Evolutionary conservation across 2,329 filamentous ascomycete genomes (phyloP).

Genomic region (Xylaria sp.): DNA sequence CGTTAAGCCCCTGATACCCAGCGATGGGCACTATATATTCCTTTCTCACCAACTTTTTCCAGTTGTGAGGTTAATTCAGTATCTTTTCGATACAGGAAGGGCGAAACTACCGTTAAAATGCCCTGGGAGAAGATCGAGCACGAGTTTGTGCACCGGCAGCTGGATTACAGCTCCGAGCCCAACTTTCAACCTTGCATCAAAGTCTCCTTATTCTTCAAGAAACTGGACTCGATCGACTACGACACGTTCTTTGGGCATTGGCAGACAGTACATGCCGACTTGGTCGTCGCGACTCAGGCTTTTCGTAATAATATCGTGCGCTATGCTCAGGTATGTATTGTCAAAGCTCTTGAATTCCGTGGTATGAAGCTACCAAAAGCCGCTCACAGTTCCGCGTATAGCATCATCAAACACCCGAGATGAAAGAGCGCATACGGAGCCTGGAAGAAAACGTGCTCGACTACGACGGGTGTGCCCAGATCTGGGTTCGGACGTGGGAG

Average conservation of each 20-base stretch:
- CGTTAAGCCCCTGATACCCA: neutral
- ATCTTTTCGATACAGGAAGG: no score
- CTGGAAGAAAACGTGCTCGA: neutral
- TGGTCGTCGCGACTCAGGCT: neutral
- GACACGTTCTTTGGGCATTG: neutral
- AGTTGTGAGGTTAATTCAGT: no score
- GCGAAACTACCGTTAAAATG: neutral
- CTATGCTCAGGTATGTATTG: neutral
- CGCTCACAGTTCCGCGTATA: neutral
- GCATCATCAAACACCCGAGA: constrained; percentile 2
- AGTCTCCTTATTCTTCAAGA: neutral
- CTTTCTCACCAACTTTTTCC: no score
- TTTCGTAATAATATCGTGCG: neutral
- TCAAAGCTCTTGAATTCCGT: neutral
- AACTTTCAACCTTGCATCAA: neutral
- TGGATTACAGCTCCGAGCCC: neutral
- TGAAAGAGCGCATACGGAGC: neutral
- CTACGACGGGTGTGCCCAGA: neutral
- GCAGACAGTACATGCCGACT: neutral
- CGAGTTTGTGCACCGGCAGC: neutral
- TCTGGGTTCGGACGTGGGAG: neutral
- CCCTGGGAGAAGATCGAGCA: neutral
- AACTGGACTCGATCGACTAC: neutral
- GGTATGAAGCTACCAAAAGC: neutral
- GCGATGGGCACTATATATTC: neutral